Conservation (phyloP, 83 land plant genomes). For the Thuja plicata region DNA sequence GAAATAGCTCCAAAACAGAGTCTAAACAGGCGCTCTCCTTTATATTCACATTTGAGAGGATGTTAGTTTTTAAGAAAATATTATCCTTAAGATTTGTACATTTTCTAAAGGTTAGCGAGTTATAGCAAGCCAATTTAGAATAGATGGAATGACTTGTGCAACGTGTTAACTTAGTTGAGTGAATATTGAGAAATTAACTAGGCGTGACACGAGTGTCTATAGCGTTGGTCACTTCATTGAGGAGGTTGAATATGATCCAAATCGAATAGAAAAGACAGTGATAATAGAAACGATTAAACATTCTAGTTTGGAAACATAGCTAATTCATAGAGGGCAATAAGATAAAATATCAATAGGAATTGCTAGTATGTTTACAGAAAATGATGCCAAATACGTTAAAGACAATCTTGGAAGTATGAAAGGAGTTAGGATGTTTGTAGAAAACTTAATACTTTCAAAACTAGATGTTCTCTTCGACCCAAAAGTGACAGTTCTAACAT, state of each 20-base stretch:
- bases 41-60: too few species aligned
- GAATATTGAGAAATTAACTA: conserved; percentile 67
- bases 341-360: conserved; percentile 61
- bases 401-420: conserved; percentile 40
- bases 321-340: conserved; percentile 76
- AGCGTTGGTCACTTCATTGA: conserved; percentile 87
- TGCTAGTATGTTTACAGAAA: conserved; percentile 49
- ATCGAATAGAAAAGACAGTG: conserved; percentile 49
- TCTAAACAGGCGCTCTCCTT: too few species aligned
- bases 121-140: conserved; percentile 72
- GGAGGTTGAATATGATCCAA: conserved; percentile 86
- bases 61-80: conserved; percentile 93
- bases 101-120: conserved; percentile 31
- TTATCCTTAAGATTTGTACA: conserved; percentile 45
- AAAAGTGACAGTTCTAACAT: conserved; percentile 68
- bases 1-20: too few species aligned
- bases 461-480: conserved; percentile 77
- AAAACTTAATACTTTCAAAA: conserved; percentile 43
- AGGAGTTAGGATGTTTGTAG: conserved; percentile 60
- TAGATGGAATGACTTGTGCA: conserved; percentile 98
- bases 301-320: conserved; percentile 87
- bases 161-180: conserved; percentile 94
- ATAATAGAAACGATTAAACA: conserved; percentile 88
- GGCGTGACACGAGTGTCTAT: conserved; percentile 84
- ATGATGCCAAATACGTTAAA: conserved; percentile 55